Percentiles rank a stretch among this genome's conserved stretches.
These are phyloP conservation scores for Penicillium arizonense DNA, from an alignment of 495 filamentous ascomycete genomes.

Conservation along the genomic window DNA sequence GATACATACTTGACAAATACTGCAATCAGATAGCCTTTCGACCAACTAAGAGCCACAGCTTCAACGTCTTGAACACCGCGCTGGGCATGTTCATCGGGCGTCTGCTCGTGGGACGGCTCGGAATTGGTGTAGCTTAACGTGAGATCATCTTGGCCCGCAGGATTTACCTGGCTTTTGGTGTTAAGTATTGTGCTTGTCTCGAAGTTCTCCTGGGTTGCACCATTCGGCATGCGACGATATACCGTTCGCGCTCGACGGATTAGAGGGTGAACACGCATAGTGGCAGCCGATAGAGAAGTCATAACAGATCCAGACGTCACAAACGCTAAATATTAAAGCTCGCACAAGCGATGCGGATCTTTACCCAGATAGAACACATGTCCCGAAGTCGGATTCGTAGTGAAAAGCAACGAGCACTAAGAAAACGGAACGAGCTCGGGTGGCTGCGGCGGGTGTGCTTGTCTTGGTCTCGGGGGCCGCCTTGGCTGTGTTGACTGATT, in stretches of 20 bases:
- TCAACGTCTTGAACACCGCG: conserved; percentile 34
- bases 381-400: conserved; percentile 7
- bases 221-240: not conserved
- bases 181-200: not conserved
- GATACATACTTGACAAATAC: conserved; percentile 31
- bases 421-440: too few species aligned
- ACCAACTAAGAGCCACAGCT: conserved; percentile 34
- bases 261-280: conserved; percentile 7
- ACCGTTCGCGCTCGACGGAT: conserved; percentile 11
- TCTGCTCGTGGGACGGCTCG: not conserved
- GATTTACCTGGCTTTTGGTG: too few species aligned
- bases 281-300: not conserved
- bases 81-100: conserved; percentile 12
- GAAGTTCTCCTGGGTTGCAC: not conserved
- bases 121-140: conserved; percentile 1
- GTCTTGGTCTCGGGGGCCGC: too few species aligned
- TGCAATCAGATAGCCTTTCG: conserved; percentile 22
- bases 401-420: too few species aligned
- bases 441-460: too few species aligned
- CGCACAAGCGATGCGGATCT: not conserved
- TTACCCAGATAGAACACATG: not conserved
- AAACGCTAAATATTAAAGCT: not conserved
- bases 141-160: not conserved
- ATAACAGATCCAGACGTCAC: not conserved
- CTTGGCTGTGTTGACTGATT: too few species aligned